phyloP scores from a whole-genome alignment of 257 asterid genomes.

The Nicotiana sylvestris region DNA sequence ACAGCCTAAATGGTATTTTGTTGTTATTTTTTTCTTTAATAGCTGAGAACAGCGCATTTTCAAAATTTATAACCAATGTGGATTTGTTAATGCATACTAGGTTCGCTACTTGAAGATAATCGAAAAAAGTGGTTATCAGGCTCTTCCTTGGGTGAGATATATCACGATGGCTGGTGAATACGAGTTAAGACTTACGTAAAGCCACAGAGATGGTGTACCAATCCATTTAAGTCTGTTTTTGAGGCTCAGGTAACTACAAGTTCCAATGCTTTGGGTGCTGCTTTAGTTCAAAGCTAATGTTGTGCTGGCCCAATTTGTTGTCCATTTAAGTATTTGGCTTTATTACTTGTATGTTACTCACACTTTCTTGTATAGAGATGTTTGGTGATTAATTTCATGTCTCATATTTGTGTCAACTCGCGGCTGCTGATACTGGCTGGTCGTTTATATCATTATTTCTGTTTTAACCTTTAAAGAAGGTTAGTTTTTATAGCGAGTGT shows the following conservation, averaged over 20 bases:
- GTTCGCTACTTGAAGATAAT: conserved; percentile 85
- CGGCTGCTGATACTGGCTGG: neutral
- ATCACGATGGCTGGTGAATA: conserved; percentile 92
- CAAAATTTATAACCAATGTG: neutral
- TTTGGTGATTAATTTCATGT: neutral
- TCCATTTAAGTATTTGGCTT: neutral
- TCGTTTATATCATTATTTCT: neutral
- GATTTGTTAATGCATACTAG: conserved; percentile 23
- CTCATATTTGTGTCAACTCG: neutral
- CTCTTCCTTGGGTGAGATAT: conserved; percentile 91
- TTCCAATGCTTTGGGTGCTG: neutral
- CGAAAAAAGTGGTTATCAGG: conserved; percentile 87
- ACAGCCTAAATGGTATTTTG: neutral
- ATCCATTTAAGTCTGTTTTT: neutral
- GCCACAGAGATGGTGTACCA: neutral
- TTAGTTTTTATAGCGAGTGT: neutral
- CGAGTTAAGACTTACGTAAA: conserved; percentile 58
- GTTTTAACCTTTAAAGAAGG: neutral
- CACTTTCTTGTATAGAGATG: neutral
- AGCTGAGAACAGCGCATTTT: neutral
- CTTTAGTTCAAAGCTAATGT: neutral
- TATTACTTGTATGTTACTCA: neutral
- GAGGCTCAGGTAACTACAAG: neutral
- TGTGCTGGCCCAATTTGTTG: neutral
- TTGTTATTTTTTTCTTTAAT: neutral